phyloP scores from a whole-genome alignment of 2,329 filamentous ascomycete species.

The Cryphonectria radicalis region DNA sequence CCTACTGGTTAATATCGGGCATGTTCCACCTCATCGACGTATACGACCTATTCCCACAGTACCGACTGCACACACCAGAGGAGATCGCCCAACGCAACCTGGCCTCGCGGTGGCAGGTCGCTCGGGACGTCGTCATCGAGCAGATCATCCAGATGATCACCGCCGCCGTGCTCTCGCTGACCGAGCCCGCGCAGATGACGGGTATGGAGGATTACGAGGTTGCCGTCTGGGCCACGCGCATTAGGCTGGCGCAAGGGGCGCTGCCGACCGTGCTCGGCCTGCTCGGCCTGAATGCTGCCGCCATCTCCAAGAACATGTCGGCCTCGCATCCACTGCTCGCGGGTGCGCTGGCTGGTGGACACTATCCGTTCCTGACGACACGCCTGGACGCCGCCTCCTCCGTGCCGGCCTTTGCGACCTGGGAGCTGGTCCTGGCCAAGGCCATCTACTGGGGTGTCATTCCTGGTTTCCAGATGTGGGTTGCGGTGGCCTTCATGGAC shows the following conservation, averaged over 20 bases:
- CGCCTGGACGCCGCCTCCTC: constrained; percentile 53
- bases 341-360: constrained; percentile 76
- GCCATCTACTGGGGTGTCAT: constrained; percentile 79
- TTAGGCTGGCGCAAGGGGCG: constrained; percentile 78
- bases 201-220: constrained; percentile 87
- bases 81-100: constrained; percentile 88
- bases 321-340: constrained; percentile 74
- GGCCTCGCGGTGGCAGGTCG: constrained; percentile 81
- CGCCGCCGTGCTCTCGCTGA: constrained; percentile 67
- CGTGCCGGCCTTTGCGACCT: constrained; percentile 76
- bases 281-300: constrained; percentile 75
- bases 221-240: constrained; percentile 83
- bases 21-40: constrained; percentile 88
- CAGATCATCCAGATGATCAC: constrained; percentile 85
- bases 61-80: constrained; percentile 92
- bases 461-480: constrained; percentile 75
- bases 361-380: constrained; percentile 73
- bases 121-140: constrained; percentile 89
- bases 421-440: constrained; percentile 79
- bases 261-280: constrained; percentile 72
- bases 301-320: constrained; percentile 76
- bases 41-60: constrained; percentile 84
- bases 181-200: constrained; percentile 73
- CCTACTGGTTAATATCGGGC: constrained; percentile 86
- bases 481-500: constrained; percentile 80